These are phyloP conservation scores for Tulasnella sp. DNA, from an alignment of 768 basidiomycete genomes.

Conservation along the genomic window DNA sequence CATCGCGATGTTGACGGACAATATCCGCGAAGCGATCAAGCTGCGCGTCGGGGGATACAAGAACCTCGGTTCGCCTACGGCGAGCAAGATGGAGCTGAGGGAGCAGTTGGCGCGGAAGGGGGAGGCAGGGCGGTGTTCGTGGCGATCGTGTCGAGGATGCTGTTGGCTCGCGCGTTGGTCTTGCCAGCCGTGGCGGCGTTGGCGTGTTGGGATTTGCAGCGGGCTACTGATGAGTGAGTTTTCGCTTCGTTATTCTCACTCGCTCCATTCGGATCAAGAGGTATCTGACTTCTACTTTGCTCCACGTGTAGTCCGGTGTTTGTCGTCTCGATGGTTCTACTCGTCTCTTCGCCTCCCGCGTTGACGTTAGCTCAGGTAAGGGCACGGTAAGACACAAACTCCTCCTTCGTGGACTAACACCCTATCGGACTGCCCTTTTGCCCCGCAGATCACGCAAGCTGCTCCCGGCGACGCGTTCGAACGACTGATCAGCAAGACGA, in stretches of 20 bases:
- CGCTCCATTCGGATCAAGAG: no score
- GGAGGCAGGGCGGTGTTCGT: constrained; percentile 81
- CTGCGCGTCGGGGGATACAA: constrained; percentile 31
- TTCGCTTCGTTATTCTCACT: background rate
- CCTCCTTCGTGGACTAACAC: background rate
- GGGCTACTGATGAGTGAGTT: constrained; percentile 72
- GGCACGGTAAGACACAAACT: constrained; percentile 32
- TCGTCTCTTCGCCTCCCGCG: constrained; percentile 81
- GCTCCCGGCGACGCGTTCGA: constrained; percentile 87
- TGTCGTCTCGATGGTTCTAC: constrained; percentile 74
- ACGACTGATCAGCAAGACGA: constrained; percentile 81
- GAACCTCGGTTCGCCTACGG: background rate
- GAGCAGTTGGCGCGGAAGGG: constrained; percentile 49
- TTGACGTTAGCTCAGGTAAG: constrained; percentile 59
- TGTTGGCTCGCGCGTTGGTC: constrained; percentile 72
- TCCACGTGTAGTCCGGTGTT: constrained; percentile 65
- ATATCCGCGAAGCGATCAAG: constrained; percentile 45
- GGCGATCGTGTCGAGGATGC: constrained; percentile 79
- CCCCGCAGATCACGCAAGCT: constrained; percentile 74
- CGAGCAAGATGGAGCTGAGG: constrained; percentile 32
- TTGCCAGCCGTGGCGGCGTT: constrained; percentile 70
- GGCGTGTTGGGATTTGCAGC: constrained; percentile 54
- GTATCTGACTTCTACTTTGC: background rate
- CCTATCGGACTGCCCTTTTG: background rate
- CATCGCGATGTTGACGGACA: constrained; percentile 37